Evolutionary conservation across 306 rosid genomes (phyloP), one percentile per base, ranked within the genome.

Genomic region (Cucurbita pepo): DNA sequence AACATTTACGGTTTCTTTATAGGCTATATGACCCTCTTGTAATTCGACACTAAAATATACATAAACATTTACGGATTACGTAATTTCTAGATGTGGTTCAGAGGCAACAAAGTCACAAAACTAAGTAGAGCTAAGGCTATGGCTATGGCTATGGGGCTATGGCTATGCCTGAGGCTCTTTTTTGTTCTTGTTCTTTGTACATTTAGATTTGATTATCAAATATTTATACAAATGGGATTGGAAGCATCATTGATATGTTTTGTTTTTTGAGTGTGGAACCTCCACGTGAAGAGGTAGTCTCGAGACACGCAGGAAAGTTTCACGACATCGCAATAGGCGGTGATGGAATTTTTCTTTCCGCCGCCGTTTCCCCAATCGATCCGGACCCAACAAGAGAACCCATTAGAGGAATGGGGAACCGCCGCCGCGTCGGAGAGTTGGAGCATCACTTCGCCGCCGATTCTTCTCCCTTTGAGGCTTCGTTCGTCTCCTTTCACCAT

Each of bases 341-440:
- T 76, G 36, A 87, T 63, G 0, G 84, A 77, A 34, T 70, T 73
- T 69, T 82, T 87, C 77, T 82, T 80, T 60, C 71, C 76, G 14
- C 79, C 71, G 3, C 40, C 1, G 59, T 62, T 79, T 43, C 81
- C 85, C 99, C 96, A 91, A 18, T 94, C 99, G 0, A 94, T 91
- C 81, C 86, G 87, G 73, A 82, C 99, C 99, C 99, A 91, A 80
- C 99, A 94, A 0, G 91, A 85, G 76, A 94, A 91, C 4, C 95
- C 96, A 45, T 83, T 86, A 9, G 94, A 82, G 5, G 92, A 79
- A 76, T 71, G 51, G 1, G 96, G 89, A 10, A 89, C 58, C 7
- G 21, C 73, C 4, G 36, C 75, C 4, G 89, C 54, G 44, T 85
- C 91, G 16, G 83, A 79, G 6, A 87, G 77, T 57, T 81, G 77